A percentile compares a stretch with the other conserved stretches of the same genome.
phyloP scores from a whole-genome alignment of 176 grass and related monocot genomes.

The Ananas comosus region DNA sequence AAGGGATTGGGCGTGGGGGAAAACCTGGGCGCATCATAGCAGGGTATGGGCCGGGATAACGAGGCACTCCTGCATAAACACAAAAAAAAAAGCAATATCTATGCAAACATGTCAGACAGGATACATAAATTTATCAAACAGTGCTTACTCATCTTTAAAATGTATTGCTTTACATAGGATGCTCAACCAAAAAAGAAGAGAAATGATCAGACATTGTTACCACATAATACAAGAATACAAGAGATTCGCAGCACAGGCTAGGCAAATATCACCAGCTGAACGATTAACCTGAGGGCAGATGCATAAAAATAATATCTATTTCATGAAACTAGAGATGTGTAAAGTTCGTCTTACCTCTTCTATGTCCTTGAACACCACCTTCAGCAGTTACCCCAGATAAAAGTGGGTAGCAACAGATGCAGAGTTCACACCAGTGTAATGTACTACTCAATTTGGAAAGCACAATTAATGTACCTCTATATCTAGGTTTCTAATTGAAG shows the following conservation, averaged over 20 bases:
- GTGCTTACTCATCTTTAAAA: neutral
- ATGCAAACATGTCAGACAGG: constrained; percentile 38
- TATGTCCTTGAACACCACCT: constrained; percentile 26
- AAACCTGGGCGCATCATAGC: constrained; percentile 53
- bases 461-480: constrained; percentile 17
- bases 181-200: constrained; percentile 3
- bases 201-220: constrained; percentile 27
- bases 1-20: constrained; percentile 52
- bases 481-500: constrained; percentile 7
- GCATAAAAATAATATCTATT: constrained; percentile 22
- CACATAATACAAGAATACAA: constrained; percentile 31
- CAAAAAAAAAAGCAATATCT: constrained; percentile 25
- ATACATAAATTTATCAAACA: constrained; percentile 6
- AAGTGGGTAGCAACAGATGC: constrained; percentile 13
- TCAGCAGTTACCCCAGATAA: constrained; percentile 19
- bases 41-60: constrained; percentile 40
- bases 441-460: constrained; percentile 20
- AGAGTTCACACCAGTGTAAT: constrained; percentile 24
- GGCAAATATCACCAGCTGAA: constrained; percentile 27
- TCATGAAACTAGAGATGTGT: constrained; percentile 28
- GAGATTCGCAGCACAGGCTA: constrained; percentile 27
- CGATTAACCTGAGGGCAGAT: constrained; percentile 26
- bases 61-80: constrained; percentile 30
- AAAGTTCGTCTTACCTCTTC: constrained; percentile 34
- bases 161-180: neutral